Conservation (phyloP, 2,329 filamentous ascomycete species). For the Ceratocystis destructans region DNA sequence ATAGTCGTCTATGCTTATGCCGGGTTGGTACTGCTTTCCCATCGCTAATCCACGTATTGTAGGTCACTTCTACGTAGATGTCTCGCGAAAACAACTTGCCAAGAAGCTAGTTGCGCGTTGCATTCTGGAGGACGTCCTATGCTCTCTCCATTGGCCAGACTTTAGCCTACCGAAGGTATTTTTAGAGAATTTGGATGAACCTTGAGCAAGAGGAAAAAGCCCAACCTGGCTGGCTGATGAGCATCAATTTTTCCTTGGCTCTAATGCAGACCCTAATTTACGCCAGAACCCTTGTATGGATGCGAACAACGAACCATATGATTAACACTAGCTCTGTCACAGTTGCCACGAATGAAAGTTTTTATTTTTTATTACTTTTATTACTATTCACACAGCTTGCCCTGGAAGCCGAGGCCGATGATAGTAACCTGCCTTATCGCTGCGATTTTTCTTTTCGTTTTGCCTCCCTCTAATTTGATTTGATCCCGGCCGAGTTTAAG, state of each 20-base stretch:
- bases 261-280: not conserved
- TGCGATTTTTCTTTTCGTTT: not conserved
- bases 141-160: not conserved
- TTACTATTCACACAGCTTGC: not conserved
- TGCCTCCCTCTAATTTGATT: not conserved
- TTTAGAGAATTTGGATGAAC: not conserved
- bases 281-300: not conserved
- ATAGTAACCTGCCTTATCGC: not conserved
- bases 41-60: not conserved
- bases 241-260: not conserved
- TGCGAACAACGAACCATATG: not conserved
- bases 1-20: not conserved
- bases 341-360: not conserved
- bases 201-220: not conserved
- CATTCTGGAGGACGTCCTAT: not conserved
- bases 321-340: not conserved
- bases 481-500: not conserved
- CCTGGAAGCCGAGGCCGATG: not conserved
- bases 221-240: not conserved
- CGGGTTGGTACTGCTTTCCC: not conserved
- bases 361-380: not conserved
- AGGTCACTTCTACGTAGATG: not conserved
- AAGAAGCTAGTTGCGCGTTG: not conserved
- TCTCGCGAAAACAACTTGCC: not conserved
- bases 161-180: not conserved